Evolutionary conservation across 768 basidiomycete species (phyloP).

Genomic region (Mycena galopus): DNA sequence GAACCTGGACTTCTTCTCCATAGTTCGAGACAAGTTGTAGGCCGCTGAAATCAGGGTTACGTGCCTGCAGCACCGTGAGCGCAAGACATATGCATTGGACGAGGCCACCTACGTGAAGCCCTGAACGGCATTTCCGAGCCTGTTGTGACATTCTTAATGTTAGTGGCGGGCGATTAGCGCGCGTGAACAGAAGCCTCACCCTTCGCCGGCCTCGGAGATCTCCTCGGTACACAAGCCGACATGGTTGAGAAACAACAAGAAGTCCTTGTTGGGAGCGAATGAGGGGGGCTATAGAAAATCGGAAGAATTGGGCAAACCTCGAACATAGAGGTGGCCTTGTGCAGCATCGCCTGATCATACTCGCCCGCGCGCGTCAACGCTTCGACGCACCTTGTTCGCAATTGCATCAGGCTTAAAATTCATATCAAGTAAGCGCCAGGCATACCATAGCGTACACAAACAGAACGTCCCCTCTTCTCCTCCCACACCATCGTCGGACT

Average conservation of each 20-base stretch:
- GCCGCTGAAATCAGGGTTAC: slow-evolving; percentile 89
- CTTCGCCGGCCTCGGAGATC: slow-evolving; percentile 88
- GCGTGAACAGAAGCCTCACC: slow-evolving; percentile 58
- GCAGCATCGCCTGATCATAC: slow-evolving; percentile 75
- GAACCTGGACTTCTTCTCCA: slow-evolving; percentile 36
- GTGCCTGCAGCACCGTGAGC: slow-evolving; percentile 60
- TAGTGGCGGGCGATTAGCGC: not conserved
- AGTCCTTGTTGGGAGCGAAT: slow-evolving; percentile 58
- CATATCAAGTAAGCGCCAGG: slow-evolving; percentile 7
- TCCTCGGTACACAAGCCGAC: slow-evolving; percentile 90
- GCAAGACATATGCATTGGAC: not conserved
- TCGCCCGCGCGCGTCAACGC: slow-evolving; percentile 91
- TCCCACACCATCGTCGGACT: slow-evolving; percentile 93
- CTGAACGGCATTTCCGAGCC: slow-evolving; percentile 90
- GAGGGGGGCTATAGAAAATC: not conserved
- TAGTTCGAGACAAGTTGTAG: slow-evolving; percentile 83
- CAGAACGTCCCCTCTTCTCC: slow-evolving; percentile 97
- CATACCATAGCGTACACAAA: slow-evolving; percentile 85
- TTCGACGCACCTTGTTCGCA: slow-evolving; percentile 79
- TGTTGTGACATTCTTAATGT: slow-evolving; percentile 42
- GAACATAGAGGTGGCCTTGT: slow-evolving; percentile 86
- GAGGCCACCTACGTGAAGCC: slow-evolving; percentile 81
- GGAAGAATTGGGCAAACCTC: slow-evolving; percentile 66
- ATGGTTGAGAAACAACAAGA: slow-evolving; percentile 87
- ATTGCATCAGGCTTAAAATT: not conserved